phyloP scores from a whole-genome alignment of 495 filamentous ascomycete species.

The Ramalina peruviana region DNA sequence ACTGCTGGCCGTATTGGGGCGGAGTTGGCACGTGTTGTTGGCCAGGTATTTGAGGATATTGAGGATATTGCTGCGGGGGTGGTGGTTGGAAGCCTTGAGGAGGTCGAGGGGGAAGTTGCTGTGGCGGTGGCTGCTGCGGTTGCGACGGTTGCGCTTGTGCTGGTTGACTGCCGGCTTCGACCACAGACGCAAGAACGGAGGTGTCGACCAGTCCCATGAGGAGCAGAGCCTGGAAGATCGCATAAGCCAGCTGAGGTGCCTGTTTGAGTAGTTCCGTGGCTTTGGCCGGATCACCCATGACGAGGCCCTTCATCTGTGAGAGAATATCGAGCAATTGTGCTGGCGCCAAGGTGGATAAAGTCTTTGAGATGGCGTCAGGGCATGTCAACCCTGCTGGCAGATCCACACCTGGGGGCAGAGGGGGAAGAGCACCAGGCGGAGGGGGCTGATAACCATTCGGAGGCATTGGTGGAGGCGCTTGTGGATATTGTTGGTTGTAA shows the following conservation, averaged over 20 bases:
- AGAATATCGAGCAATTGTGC: constrained; percentile 89
- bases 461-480: constrained; percentile 9
- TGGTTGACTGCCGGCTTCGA: constrained; percentile 38
- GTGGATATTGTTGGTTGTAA: constrained; percentile 15
- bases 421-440: constrained; percentile 41
- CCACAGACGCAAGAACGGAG: constrained; percentile 37
- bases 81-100: constrained; percentile 10
- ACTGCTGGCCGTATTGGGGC: constrained; percentile 7
- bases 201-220: constrained; percentile 85
- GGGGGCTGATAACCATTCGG: constrained; percentile 15
- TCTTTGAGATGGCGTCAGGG: constrained; percentile 81
- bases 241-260: constrained; percentile 88
- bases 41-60: constrained; percentile 3
- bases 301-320: constrained; percentile 83
- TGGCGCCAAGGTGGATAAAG: constrained; percentile 69
- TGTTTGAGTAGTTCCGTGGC: constrained; percentile 77
- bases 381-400: constrained; percentile 67
- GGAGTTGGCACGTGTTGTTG: constrained; percentile 1
- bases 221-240: constrained; percentile 88
- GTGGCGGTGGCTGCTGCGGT: constrained; percentile 12
- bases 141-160: constrained; percentile 16
- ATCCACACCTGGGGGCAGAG: constrained; percentile 72
- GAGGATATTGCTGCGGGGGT: constrained; percentile 17
- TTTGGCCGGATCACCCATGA: constrained; percentile 63
- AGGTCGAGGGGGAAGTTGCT: constrained; percentile 8